phyloP scores from a whole-genome alignment of 345 rosid genomes.

The Citrus trifoliata region DNA sequence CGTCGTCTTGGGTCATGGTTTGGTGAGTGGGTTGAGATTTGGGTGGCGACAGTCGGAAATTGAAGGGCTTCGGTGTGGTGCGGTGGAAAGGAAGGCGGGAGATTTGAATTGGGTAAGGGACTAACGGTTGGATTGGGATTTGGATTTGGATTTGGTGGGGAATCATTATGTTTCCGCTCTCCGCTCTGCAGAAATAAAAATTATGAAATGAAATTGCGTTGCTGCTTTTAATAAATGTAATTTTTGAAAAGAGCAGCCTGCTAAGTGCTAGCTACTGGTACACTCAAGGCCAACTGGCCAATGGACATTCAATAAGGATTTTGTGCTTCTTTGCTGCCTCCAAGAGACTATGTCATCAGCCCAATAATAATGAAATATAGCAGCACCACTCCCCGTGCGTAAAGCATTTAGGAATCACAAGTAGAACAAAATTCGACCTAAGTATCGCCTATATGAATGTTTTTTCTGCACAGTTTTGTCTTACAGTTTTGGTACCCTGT shows the following conservation, averaged over 20 bases:
- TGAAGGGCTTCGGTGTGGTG: conserved; percentile 15
- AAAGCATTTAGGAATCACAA: neutral
- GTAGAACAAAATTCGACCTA: neutral
- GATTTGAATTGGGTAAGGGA: conserved; percentile 16
- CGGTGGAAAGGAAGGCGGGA: conserved; percentile 16
- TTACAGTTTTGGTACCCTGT: neutral
- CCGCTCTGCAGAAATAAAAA: neutral
- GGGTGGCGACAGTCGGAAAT: conserved; percentile 12
- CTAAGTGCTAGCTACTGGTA: no score
- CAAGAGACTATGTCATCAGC: no score
- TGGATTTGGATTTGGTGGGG: conserved; percentile 25
- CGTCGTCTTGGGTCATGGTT: conserved; percentile 39
- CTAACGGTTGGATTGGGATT: conserved; percentile 25
- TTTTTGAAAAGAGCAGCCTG: no score
- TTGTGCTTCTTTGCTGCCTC: no score
- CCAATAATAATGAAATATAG: neutral
- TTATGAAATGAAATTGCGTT: neutral
- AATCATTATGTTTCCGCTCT: conserved; percentile 7
- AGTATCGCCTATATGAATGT: neutral
- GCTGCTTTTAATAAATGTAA: no score
- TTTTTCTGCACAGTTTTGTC: neutral
- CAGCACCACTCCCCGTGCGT: no score
- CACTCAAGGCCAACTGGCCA: no score
- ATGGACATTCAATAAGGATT: neutral
- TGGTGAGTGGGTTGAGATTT: conserved; percentile 11